Conservation (phyloP, 768 basidiomycete genomes). For the Sarcomyxa edulis region DNA sequence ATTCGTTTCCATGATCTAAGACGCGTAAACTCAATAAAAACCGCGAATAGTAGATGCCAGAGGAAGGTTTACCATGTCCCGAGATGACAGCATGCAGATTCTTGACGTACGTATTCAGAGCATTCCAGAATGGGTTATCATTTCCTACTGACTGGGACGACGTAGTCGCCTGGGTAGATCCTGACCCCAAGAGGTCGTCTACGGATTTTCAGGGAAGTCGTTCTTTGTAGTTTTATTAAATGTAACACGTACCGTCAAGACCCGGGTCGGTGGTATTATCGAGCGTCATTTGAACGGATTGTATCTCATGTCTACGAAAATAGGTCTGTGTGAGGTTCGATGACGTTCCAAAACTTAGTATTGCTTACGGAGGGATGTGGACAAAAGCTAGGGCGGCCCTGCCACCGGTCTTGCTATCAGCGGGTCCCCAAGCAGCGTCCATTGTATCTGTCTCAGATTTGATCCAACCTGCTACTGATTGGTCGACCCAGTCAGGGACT, state of each 20-base stretch:
- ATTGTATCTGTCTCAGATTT: constrained; percentile 43
- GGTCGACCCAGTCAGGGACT: constrained; percentile 67
- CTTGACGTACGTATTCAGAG: constrained; percentile 51
- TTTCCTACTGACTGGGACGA: constrained; percentile 31
- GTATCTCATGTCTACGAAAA: constrained; percentile 26
- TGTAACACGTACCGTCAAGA: constrained; percentile 29
- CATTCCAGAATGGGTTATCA: constrained; percentile 59
- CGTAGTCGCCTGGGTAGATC: constrained; percentile 57
- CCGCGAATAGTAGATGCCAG: background rate
- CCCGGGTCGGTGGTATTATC: constrained; percentile 34
- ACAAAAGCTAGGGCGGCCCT: constrained; percentile 65
- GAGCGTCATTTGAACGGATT: constrained; percentile 28
- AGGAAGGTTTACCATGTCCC: constrained; percentile 52
- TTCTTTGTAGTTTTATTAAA: background rate
- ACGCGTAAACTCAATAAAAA: background rate
- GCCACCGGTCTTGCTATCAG: constrained; percentile 19
- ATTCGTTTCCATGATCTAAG: constrained; percentile 73
- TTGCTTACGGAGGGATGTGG: constrained; percentile 68
- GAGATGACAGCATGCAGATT: constrained; percentile 66
- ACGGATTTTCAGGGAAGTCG: background rate
- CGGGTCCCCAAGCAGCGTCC: constrained; percentile 55
- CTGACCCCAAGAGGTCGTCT: constrained; percentile 51
- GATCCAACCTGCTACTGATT: constrained; percentile 59
- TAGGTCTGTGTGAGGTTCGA: no score
- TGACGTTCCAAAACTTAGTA: no score